Evolutionary conservation across 2,329 filamentous ascomycete species (phyloP).

Genomic region (Thelonectria blattea): DNA sequence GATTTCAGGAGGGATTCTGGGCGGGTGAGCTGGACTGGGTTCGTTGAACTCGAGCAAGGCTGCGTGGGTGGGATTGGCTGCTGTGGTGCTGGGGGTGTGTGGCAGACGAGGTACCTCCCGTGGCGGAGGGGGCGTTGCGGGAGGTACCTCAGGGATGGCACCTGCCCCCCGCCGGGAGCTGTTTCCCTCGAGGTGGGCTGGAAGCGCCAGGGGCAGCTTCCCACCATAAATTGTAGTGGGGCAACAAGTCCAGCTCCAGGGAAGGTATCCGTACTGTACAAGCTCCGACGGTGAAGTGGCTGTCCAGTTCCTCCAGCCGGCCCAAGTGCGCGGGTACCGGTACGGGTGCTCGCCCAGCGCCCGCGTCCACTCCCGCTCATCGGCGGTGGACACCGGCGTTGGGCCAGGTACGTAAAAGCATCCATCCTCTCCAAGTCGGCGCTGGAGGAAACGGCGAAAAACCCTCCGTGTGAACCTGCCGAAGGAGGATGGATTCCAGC

Average conservation of each 20-base stretch:
- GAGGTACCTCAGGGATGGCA: slow-evolving; percentile 15
- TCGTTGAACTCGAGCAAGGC: slow-evolving; percentile 38
- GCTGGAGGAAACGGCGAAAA: not conserved
- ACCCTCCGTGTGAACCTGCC: not conserved
- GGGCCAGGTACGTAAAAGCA: slow-evolving; percentile 10
- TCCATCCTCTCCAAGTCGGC: slow-evolving; percentile 11
- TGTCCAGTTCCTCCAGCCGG: not conserved
- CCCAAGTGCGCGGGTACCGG: not conserved
- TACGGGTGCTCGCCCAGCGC: not conserved
- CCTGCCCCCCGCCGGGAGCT: slow-evolving; percentile 9
- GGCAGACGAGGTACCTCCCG: slow-evolving; percentile 21
- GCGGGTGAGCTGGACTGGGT: slow-evolving; percentile 37
- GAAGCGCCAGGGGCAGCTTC: slow-evolving; percentile 11
- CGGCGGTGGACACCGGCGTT: slow-evolving; percentile 15
- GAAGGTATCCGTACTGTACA: slow-evolving; percentile 1
- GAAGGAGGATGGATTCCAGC: not conserved
- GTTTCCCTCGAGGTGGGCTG: slow-evolving; percentile 1
- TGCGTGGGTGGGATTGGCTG: slow-evolving; percentile 25
- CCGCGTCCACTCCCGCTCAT: slow-evolving; percentile 15
- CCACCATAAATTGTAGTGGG: slow-evolving; percentile 36
- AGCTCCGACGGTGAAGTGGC: slow-evolving; percentile 4
- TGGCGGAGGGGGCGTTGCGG: not conserved
- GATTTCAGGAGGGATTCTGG: slow-evolving; percentile 40
- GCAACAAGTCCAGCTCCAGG: slow-evolving; percentile 24
- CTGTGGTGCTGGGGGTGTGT: slow-evolving; percentile 7